Evolutionary conservation across 225 moss, liverwort and hornwort genomes (phyloP).

Genomic region (Thuidium tamariscinum): DNA sequence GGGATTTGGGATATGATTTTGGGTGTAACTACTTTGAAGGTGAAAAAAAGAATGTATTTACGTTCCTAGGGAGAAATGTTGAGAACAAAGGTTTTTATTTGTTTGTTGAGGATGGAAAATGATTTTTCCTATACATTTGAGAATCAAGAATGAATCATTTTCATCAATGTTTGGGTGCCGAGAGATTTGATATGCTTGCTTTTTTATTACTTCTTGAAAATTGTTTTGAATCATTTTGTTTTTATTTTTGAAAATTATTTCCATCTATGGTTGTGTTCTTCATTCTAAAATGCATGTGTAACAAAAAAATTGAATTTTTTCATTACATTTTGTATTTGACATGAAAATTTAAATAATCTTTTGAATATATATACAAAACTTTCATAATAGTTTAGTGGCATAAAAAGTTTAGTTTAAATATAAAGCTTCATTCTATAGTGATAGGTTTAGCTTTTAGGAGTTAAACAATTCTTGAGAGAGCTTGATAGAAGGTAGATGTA

Average conservation of each 20-base stretch:
- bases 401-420: background rate
- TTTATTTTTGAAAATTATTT: background rate
- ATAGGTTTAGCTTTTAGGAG: background rate
- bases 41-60: background rate
- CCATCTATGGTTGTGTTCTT: background rate
- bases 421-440: background rate
- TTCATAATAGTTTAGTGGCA: background rate
- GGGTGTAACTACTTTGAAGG: background rate
- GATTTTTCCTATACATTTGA: too few relatives aligned
- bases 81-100: background rate
- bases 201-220: background rate
- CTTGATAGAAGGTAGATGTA: background rate
- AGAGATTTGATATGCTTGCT: background rate
- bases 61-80: background rate
- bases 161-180: accelerated
- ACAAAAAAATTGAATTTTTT: background rate
- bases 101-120: background rate
- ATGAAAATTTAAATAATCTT: background rate
- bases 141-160: background rate
- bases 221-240: background rate
- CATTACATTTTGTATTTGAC: background rate
- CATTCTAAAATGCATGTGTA: background rate
- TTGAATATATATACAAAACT: background rate
- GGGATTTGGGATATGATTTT: too few relatives aligned
- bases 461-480: accelerated